Evolutionary conservation across 139 green algal genomes (phyloP), one percentile per base, ranked within the genome.

Genomic region (Ostreobium quekettii): DNA sequence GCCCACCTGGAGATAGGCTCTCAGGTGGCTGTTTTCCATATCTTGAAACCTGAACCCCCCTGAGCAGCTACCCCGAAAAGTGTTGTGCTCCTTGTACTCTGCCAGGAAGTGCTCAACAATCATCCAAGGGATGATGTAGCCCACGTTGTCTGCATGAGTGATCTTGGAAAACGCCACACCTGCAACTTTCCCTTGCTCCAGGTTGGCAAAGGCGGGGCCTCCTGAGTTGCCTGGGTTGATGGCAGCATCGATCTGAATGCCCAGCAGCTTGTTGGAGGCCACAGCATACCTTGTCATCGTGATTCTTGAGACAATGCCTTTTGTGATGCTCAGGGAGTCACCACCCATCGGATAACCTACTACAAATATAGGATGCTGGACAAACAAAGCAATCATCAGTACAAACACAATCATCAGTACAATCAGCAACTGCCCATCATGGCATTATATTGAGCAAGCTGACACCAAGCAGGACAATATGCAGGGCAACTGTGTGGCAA

Each of bases 161-260:
- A 77, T 74, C 72, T 93, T 91, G 42, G 70, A 82, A 71, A 93
- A 93, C 0, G 86, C 86, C 7, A 93, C 85, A 39, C 86, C 86
- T 71, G 77, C 74, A 42, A 75, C 79, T 26, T 76, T 78, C 5
- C 78, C 70, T 3, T 32, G 36, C 49, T 75, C 60, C 30, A 92
- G 75, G 48, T 85, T 73, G 0, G 74, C 56, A 68, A 93, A 93
- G 0, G 86, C 87, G 1, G 87, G 87, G 5, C 87, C 87, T 15
- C 87, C 87, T 48, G 67, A 83, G 73, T 93, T 93, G 24, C 85
- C 86, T 24, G 77, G 75, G 56, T 86, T 88, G 75, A 89, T 90
- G 46, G 85, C 85, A 28, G 85, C 83, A 47, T 90, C 84, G 56
- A 91, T 89, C 67, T 90, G 83, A 2, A 89, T 85, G 53, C 74